Evolutionary conservation across 345 rosid species (phyloP).

Genomic region (Hypericum perforatum): DNA sequence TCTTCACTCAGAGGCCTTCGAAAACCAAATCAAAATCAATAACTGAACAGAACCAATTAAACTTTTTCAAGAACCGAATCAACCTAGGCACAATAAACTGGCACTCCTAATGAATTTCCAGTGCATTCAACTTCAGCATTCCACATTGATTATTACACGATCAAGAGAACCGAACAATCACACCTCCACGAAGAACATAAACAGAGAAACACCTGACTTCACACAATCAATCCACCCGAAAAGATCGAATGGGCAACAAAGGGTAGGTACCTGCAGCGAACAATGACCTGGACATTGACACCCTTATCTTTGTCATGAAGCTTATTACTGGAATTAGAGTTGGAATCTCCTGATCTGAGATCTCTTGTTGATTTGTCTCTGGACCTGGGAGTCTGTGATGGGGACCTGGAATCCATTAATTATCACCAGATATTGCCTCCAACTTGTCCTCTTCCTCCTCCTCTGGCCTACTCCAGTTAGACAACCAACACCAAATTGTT

Average conservation of each 20-base stretch:
- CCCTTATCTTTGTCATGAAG: constrained; percentile 78
- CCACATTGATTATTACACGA: no score
- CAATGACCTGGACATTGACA: constrained; percentile 89
- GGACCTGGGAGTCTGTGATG: constrained; percentile 87
- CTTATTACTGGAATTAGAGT: constrained; percentile 32
- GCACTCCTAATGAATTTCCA: no score
- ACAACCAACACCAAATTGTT: no score
- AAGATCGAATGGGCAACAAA: not conserved
- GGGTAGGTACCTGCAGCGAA: constrained; percentile 77
- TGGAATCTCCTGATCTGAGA: constrained; percentile 74
- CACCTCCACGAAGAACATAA: no score
- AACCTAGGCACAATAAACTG: no score
- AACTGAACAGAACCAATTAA: not conserved
- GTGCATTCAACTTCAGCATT: no score
- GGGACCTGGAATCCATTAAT: constrained; percentile 49
- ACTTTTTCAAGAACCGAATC: no score
- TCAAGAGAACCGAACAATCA: no score
- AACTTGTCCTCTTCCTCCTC: no score
- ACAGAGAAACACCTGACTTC: not conserved
- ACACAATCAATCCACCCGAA: not conserved
- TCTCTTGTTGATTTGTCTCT: constrained; percentile 74
- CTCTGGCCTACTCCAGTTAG: no score
- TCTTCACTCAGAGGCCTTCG: constrained; percentile 90
- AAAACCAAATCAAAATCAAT: constrained; percentile 5
- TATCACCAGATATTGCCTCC: no score